phyloP scores from a whole-genome alignment of 2,329 filamentous ascomycete species.

The Thielaviopsis euricoi region DNA sequence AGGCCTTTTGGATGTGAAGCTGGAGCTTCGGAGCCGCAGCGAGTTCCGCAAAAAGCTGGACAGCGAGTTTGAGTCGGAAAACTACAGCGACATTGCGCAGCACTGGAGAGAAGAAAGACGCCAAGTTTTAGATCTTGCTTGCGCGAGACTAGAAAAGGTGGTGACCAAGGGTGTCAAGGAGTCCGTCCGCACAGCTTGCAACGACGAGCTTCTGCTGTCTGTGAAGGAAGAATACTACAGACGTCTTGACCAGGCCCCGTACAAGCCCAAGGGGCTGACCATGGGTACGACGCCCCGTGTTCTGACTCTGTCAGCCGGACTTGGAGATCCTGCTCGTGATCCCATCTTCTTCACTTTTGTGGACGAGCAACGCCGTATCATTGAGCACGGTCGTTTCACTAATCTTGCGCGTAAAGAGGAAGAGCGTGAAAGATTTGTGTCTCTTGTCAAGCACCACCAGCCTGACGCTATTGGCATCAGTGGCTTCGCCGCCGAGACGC shows the following conservation, averaged over 20 bases:
- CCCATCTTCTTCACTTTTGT: slow-evolving; percentile 84
- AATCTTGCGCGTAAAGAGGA: slow-evolving; percentile 58
- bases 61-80: slow-evolving; percentile 79
- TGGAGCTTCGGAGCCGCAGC: slow-evolving; percentile 59
- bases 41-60: slow-evolving; percentile 64
- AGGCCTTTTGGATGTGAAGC: slow-evolving; percentile 70
- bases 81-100: slow-evolving; percentile 86
- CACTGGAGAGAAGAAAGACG: slow-evolving; percentile 83
- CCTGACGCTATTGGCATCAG: slow-evolving; percentile 85
- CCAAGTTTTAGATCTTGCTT: slow-evolving; percentile 67
- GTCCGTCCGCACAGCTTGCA: slow-evolving; percentile 80
- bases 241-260: slow-evolving; percentile 87
- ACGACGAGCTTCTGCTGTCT: slow-evolving; percentile 74
- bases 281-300: slow-evolving; percentile 78
- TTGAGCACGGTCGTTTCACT: slow-evolving; percentile 75
- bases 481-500: slow-evolving; percentile 74
- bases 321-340: slow-evolving; percentile 55
- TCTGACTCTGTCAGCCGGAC: slow-evolving; percentile 72
- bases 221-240: slow-evolving; percentile 81
- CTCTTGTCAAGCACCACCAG: slow-evolving; percentile 60
- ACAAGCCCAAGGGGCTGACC: slow-evolving; percentile 85
- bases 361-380: slow-evolving; percentile 76
- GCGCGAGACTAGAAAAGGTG: slow-evolving; percentile 64
- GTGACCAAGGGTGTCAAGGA: slow-evolving; percentile 91
- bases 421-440: slow-evolving; percentile 54